These are phyloP conservation scores for Penicillium janthinellum DNA, from an alignment of 2,329 filamentous ascomycete genomes.

Conservation along the genomic window DNA sequence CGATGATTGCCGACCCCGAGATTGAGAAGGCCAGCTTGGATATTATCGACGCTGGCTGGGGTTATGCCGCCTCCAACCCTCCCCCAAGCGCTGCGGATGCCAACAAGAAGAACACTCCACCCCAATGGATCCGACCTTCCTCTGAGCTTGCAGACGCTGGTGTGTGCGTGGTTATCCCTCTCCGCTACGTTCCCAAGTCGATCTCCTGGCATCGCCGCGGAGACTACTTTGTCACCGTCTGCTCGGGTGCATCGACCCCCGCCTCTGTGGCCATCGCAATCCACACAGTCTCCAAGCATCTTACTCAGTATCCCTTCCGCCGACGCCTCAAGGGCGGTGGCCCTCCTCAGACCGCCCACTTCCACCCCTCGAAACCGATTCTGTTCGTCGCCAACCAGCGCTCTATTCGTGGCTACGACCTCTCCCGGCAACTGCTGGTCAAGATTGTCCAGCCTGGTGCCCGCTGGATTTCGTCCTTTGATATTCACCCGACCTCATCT, in stretches of 20 bases:
- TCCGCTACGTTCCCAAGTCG: constrained; percentile 79
- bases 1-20: constrained; percentile 69
- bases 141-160: constrained; percentile 71
- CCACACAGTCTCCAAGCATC: constrained; percentile 91
- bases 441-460: constrained; percentile 93
- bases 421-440: constrained; percentile 85
- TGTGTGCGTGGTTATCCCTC: constrained; percentile 77
- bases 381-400: constrained; percentile 97
- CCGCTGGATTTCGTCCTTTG: constrained; percentile 91
- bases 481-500: constrained; percentile 86
- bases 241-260: constrained; percentile 60
- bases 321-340: constrained; percentile 68
- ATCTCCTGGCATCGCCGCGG: constrained; percentile 92
- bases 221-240: constrained; percentile 92
- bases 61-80: constrained; percentile 71
- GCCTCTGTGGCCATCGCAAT: constrained; percentile 74
- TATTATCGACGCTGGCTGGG: constrained; percentile 85
- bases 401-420: constrained; percentile 89
- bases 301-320: constrained; percentile 92
- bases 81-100: constrained; percentile 52
- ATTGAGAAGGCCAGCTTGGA: constrained; percentile 74
- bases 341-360: constrained; percentile 82
- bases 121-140: constrained; percentile 81
- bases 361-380: constrained; percentile 89
- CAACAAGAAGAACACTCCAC: constrained; percentile 71